Percentiles rank a stretch among this genome's conserved stretches.
Conservation (phyloP, 2,329 filamentous ascomycete species). For the Trichoderma semiorbis region DNA sequence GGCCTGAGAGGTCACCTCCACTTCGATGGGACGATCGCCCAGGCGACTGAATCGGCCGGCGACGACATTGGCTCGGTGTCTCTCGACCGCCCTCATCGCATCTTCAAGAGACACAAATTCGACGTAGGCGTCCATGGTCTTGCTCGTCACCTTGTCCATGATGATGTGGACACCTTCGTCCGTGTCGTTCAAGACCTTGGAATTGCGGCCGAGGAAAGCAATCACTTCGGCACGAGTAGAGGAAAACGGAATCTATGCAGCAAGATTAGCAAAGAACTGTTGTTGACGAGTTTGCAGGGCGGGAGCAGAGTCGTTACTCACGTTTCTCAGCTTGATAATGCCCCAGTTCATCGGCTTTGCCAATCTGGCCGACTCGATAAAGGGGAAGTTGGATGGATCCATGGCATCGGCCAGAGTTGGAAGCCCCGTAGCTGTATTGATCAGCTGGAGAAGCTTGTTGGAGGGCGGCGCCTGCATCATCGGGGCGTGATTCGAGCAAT, state of each 20-base stretch:
- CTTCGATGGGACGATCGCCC: slow-evolving; percentile 54
- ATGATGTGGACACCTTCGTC: slow-evolving; percentile 60
- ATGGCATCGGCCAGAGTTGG: slow-evolving; percentile 38
- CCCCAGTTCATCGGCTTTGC: slow-evolving; percentile 34
- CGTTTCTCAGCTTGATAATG: slow-evolving; percentile 50
- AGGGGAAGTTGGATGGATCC: slow-evolving; percentile 43
- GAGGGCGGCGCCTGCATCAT: slow-evolving; percentile 32
- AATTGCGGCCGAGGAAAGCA: slow-evolving; percentile 57
- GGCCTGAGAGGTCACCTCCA: slow-evolving; percentile 55
- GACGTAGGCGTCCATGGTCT: slow-evolving; percentile 60
- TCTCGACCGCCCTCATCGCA: slow-evolving; percentile 51
- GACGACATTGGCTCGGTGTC: slow-evolving; percentile 39
- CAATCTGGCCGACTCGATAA: slow-evolving; percentile 39
- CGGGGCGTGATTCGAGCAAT: neutral
- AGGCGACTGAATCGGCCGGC: slow-evolving; percentile 47
- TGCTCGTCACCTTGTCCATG: slow-evolving; percentile 60
- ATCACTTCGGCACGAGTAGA: slow-evolving; percentile 53
- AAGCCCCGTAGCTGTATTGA: slow-evolving; percentile 30
- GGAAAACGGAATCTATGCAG: slow-evolving; percentile 51
- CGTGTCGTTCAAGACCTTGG: slow-evolving; percentile 50
- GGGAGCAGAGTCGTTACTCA: slow-evolving; percentile 31
- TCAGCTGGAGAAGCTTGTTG: slow-evolving; percentile 36
- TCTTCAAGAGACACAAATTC: slow-evolving; percentile 54
- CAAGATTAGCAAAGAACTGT: neutral
- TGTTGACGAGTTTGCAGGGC: neutral